phyloP scores from a whole-genome alignment of 2,329 filamentous ascomycete species.

The Aureobasidium vineae region DNA sequence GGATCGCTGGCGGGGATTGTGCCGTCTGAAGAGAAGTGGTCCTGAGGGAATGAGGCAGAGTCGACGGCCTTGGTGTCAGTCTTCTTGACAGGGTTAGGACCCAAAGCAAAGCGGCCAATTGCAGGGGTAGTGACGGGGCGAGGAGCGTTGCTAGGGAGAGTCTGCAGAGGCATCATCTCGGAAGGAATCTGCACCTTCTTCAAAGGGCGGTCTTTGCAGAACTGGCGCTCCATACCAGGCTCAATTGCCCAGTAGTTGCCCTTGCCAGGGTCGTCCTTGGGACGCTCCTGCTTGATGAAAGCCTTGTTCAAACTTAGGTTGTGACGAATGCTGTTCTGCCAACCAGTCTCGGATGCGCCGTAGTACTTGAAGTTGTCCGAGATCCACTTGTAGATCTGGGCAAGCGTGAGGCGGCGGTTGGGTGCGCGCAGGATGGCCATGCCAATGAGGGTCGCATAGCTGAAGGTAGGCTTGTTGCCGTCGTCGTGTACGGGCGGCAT shows the following conservation, averaged over 20 bases:
- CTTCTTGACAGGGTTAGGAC: constrained; percentile 35
- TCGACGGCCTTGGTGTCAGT: constrained; percentile 47
- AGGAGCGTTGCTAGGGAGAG: constrained; percentile 30
- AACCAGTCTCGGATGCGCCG: constrained; percentile 77
- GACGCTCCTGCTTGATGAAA: constrained; percentile 91
- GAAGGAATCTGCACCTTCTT: constrained; percentile 58
- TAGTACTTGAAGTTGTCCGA: constrained; percentile 94
- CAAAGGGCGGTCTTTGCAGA: constrained; percentile 67
- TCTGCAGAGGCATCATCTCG: constrained; percentile 36
- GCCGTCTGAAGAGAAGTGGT: constrained; percentile 53
- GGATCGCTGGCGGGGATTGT: constrained; percentile 54
- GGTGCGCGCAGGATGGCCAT: constrained; percentile 93
- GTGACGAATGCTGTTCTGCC: constrained; percentile 99
- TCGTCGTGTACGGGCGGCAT: constrained; percentile 82
- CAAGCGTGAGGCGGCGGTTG: constrained; percentile 77
- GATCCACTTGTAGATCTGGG: constrained; percentile 99
- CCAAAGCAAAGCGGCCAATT: constrained; percentile 39
- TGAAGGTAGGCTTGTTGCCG: constrained; percentile 83
- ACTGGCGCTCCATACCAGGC: constrained; percentile 82
- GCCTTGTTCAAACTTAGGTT: constrained; percentile 97
- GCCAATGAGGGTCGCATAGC: constrained; percentile 91
- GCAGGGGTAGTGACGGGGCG: constrained; percentile 43
- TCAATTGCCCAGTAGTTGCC: constrained; percentile 97
- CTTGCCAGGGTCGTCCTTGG: constrained; percentile 96
- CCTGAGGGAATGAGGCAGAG: constrained; percentile 52